Evolutionary conservation across 139 green algal genomes (phyloP), one percentile per base, ranked within the genome.

Genomic region (Coelastrella sp.): DNA sequence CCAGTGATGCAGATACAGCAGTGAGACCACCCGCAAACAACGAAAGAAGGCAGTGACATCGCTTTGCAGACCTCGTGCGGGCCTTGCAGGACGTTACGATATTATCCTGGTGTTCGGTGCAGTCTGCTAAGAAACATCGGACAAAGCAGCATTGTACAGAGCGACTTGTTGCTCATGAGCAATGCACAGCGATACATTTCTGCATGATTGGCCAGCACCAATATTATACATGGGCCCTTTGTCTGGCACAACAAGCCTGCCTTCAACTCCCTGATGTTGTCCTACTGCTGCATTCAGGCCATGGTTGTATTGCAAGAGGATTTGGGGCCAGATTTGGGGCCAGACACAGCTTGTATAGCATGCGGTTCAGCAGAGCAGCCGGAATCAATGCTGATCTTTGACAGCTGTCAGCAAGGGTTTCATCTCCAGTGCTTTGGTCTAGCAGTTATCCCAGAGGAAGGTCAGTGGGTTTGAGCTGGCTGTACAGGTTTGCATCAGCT

Each of bases 331-430:
- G 73, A 22, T 17, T 20, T 80, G 10, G 10, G 2, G 14, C 74
- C 74, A 19, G 74, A 80, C n/a, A 80, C 74, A 80, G 74, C 74
- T 57, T 80, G 74, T 58, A 3, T 80, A 23, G 8, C 74, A 59
- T 80, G 16, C 19, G 74, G 74, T 23, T 19, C 8, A 16, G 19
- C 22, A 58, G 13, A 16, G 19, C 22, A 23, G 19, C 76, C 23
- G 8, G 76, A 60, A 23, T n/a, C 32, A 0, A 65, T 82, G 76
- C 23, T 82, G 76, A 82, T 82, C 23, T 65, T 32, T 59, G 76
- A 82, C 23, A 22, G 32, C 76, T 82, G 76, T 54, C 54, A 54
- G 4, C 32, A 65, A 20, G 76, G 76, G 4, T 82, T 64, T 19
- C 76, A 82, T 59, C 54, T 82, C 22, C 7, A 11, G 23, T 82